Conservation (phyloP, 805 yeast species). For the Metahyphopichia silvanorum region DNA sequence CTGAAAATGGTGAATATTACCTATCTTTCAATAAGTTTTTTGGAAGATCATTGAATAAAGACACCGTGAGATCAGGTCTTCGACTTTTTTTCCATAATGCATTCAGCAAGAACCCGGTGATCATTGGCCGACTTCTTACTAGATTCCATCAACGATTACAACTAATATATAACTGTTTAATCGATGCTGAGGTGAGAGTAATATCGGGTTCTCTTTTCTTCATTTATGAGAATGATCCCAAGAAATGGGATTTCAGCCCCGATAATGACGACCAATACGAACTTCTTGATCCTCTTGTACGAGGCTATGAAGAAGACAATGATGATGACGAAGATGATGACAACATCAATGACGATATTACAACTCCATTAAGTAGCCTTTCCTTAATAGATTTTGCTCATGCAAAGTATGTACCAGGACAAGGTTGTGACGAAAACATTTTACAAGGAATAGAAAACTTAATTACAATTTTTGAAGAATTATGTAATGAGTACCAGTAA, state of each 20-base stretch:
- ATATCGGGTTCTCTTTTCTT: conserved; percentile 72
- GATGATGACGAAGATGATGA: conserved; percentile 16
- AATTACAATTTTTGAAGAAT: conserved; percentile 37
- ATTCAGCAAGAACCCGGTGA: conserved; percentile 28
- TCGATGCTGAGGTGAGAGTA: conserved; percentile 60
- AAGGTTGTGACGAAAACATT: conserved; percentile 70
- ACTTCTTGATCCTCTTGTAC: conserved; percentile 25
- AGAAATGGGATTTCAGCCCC: conserved; percentile 44
- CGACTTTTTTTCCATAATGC: conserved; percentile 35
- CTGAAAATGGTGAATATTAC: conserved; percentile 36
- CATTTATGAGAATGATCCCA: conserved; percentile 64
- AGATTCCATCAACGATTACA: conserved; percentile 60
- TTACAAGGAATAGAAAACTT: conserved; percentile 68
- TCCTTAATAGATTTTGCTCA: conserved; percentile 91
- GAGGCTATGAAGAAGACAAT: conserved; percentile 17
- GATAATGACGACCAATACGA: conserved; percentile 35
- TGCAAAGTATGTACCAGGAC: conserved; percentile 57
- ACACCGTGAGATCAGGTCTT: conserved; percentile 45
- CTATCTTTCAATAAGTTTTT: conserved; percentile 58
- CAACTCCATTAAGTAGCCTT: conserved; percentile 51
- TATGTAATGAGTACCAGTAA: conserved; percentile 6
- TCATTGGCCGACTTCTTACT: conserved; percentile 28
- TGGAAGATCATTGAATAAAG: conserved; percentile 58
- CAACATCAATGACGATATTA: conserved; percentile 38
- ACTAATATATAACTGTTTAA: conserved; percentile 60